Base-by-base conservation (phyloP, 2,329 filamentous ascomycete species). In the Beauveria rudraprayagi region DNA sequence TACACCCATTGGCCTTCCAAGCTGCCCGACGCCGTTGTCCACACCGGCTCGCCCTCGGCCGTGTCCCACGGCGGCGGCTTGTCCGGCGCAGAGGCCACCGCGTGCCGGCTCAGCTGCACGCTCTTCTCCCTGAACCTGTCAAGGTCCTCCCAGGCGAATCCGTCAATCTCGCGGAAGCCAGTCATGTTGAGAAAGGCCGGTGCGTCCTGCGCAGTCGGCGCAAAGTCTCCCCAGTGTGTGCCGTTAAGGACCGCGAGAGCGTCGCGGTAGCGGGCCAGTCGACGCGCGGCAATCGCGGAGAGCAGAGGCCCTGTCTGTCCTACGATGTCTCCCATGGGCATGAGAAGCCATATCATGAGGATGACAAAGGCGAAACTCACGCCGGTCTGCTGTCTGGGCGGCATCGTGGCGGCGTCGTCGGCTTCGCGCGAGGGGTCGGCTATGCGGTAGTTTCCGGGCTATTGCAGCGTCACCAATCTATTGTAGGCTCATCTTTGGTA, bases 81-180 rank as follows among this genome's bases (percentile, higher is more conserved):
- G 16, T 60, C 57, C 14, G 74, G 72, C 14, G 76, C 75, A 17
- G 57, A 54, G 28, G 28, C 37, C 48, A 77, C 76, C 5, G 80
- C 81, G 67, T 82, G 79, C 57, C 75, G 78, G 65, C 81, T 86
- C 71, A 82, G 87, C 66, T 86, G 78, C 60, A 83, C 77, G 60
- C 86, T 89, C 65, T 83, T 82, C 63, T 86, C 76, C 70, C 84
- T 85, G 62, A 92, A 91, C 1, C 78, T 75, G 0, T 78, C 77
- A 24, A 97, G 77, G 61, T 91, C 80, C 40, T 87, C 82, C 92
- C 92, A 97, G 1, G 84, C 87, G 72, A 90, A 91, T 5, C 83
- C 85, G 73, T 96, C 89, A 22, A 85, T 81, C 52, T 84, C 77
- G 54, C 89, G 83, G 63, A 95, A 86, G 1, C 93, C 93, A 2